phyloP scores from a whole-genome alignment of 2,329 filamentous ascomycete genomes.

The Fusarium chlamydosporum region DNA sequence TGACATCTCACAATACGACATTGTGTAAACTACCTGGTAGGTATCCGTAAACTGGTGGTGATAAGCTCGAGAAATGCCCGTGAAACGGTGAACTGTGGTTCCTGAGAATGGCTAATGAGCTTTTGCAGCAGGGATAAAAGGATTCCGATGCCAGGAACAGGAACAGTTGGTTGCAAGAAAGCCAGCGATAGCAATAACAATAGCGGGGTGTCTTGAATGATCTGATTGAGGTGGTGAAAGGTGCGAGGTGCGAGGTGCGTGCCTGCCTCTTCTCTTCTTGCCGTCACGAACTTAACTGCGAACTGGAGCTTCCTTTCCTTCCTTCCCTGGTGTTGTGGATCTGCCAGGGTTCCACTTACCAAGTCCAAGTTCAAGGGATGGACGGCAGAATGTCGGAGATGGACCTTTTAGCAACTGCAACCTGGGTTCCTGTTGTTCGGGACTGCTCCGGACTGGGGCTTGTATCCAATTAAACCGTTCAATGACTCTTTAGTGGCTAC shows the following conservation, averaged over 20 bases:
- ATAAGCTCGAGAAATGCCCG: constrained; percentile 17
- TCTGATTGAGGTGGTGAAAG: constrained; percentile 30
- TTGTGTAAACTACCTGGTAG: background rate
- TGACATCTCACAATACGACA: constrained; percentile 33
- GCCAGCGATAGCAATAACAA: background rate
- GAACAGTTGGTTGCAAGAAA: background rate
- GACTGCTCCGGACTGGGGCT: constrained; percentile 26
- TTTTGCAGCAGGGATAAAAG: constrained; percentile 31
- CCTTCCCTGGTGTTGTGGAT: constrained; percentile 12
- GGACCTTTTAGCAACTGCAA: constrained; percentile 31
- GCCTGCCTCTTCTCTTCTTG: background rate
- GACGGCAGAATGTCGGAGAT: constrained; percentile 31
- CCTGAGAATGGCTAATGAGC: constrained; percentile 10
- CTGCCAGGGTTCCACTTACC: constrained; percentile 26
- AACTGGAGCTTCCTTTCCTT: constrained; percentile 10
- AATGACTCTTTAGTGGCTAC: constrained; percentile 28
- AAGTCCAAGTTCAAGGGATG: constrained; percentile 22
- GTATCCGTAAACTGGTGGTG: constrained; percentile 6
- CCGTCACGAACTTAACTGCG: background rate
- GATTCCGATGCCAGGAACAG: constrained; percentile 9
- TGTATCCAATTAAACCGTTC: constrained; percentile 3
- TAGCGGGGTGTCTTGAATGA: constrained; percentile 34
- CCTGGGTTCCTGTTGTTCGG: constrained; percentile 36
- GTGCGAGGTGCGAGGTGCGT: background rate
- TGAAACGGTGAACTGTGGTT: constrained; percentile 13